phyloP scores from a whole-genome alignment of 169 alveolate species.

The Babesia ovata region DNA sequence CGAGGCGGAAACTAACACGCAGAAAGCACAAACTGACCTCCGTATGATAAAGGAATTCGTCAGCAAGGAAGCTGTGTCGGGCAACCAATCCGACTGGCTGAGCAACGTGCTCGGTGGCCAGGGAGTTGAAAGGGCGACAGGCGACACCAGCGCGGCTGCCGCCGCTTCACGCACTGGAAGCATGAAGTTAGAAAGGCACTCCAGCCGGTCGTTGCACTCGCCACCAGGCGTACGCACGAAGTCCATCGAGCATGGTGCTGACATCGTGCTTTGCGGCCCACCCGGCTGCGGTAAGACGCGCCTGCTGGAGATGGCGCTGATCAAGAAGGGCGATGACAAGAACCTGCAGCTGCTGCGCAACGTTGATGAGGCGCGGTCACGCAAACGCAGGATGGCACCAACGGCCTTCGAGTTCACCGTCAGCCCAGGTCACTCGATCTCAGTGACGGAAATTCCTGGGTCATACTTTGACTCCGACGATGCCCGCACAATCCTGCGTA shows the following conservation, averaged over 20 bases:
- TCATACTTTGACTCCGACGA: constrained; percentile 48
- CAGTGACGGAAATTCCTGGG: constrained; percentile 62
- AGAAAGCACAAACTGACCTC: constrained; percentile 56
- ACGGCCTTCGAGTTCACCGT: constrained; percentile 13
- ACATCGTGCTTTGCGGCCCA: constrained; percentile 67
- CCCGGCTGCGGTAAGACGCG: constrained; percentile 67
- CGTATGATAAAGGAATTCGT: constrained; percentile 67
- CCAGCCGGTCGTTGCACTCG: neutral
- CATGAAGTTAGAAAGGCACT: neutral
- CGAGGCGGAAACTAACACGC: constrained; percentile 40
- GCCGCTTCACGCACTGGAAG: neutral
- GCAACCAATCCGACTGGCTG: constrained; percentile 19
- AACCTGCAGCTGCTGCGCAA: constrained; percentile 32
- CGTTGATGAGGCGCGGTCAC: constrained; percentile 27
- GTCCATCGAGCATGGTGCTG: constrained; percentile 30
- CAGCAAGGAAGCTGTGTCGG: constrained; percentile 49
- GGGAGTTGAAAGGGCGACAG: neutral
- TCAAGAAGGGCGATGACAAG: constrained; percentile 55
- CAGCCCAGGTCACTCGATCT: constrained; percentile 1
- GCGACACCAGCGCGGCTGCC: neutral
- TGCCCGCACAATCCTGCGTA: constrained; percentile 33
- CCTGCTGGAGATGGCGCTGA: constrained; percentile 65
- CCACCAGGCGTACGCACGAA: neutral
- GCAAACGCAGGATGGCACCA: constrained; percentile 24
- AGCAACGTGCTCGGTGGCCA: neutral